Evolutionary conservation across 2,329 filamentous ascomycete species (phyloP).

Genomic region (Aspergillus ochraceus): DNA sequence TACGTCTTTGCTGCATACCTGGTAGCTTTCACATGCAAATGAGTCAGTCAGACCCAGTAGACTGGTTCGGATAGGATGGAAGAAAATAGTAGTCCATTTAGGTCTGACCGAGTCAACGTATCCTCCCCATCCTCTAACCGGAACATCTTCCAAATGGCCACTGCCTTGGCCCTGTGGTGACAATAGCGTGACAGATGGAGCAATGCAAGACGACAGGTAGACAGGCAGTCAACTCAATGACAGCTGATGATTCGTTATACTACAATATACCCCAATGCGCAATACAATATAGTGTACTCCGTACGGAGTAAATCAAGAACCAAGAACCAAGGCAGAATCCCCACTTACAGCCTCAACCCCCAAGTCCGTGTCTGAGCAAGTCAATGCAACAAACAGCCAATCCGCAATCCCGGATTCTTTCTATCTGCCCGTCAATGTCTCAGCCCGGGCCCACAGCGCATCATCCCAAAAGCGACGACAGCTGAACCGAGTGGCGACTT

Average conservation of each 20-base stretch:
- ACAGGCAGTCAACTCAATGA: neutral
- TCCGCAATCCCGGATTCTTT: slow-evolving; percentile 2
- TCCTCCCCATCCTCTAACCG: neutral
- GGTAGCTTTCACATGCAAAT: neutral
- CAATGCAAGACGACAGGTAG: neutral
- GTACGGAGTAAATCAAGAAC: neutral
- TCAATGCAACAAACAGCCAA: neutral
- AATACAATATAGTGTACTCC: neutral
- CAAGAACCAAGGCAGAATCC: neutral
- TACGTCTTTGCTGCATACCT: neutral
- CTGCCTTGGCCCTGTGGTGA: neutral
- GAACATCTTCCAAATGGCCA: neutral
- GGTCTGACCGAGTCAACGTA: too few species aligned
- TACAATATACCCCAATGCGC: too few species aligned
- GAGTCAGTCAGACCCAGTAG: neutral
- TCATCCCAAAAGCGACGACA: slow-evolving; percentile 9
- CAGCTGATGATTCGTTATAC: too few species aligned
- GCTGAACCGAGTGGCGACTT: slow-evolving; percentile 21
- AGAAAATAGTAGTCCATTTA: neutral
- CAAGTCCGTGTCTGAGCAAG: neutral
- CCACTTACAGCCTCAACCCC: neutral
- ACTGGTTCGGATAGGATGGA: neutral
- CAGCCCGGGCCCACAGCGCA: slow-evolving; percentile 3
- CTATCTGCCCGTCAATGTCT: neutral
- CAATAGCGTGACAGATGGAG: neutral